A percentile compares a stretch with the other conserved stretches of the same genome.
phyloP scores from a whole-genome alignment of 78 protist genomes.

The Cavenderia fasciculata region DNA sequence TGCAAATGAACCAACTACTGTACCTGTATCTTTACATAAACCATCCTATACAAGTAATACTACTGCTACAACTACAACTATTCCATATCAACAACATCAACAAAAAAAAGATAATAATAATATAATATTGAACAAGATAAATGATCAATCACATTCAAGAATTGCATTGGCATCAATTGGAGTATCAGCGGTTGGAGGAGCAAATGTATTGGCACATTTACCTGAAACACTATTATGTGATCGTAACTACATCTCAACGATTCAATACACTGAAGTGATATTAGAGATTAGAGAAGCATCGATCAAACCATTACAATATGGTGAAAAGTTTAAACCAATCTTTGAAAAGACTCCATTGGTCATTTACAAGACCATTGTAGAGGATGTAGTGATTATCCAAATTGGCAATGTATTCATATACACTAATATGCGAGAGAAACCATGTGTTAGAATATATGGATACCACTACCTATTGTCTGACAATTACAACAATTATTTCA shows the following conservation, averaged over 20 bases:
- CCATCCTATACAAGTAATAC: too few species aligned
- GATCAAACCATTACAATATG: conserved; percentile 8
- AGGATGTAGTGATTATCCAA: conserved; percentile 28
- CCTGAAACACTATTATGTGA: conserved; percentile 1
- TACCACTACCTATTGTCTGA: conserved; percentile 45
- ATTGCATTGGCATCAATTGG: conserved; percentile 55
- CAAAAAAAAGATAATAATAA: too few species aligned
- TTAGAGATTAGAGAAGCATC: conserved; percentile 11
- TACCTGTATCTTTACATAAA: too few species aligned
- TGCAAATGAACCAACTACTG: too few species aligned
- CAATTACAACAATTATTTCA: conserved; percentile 20
- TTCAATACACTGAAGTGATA: conserved; percentile 43
- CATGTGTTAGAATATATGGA: conserved; percentile 28
- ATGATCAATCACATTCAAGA: conserved; percentile 15
- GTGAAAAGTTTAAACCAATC: conserved; percentile 16
- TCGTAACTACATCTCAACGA: conserved; percentile 28
- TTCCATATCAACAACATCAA: too few species aligned
- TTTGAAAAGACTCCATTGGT: not conserved
- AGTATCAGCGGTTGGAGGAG: not conserved
- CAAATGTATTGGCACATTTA: conserved; percentile 9
- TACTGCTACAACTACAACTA: too few species aligned
- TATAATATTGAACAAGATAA: too few species aligned
- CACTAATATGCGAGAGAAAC: conserved; percentile 39
- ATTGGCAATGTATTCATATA: conserved; percentile 39
- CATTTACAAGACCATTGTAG: conserved; percentile 39